Percentiles rank a stretch among this genome's conserved stretches.
These are phyloP conservation scores for Mucor ambiguus DNA, from an alignment of 371 early-diverging fungal species.

Conservation along the genomic window DNA sequence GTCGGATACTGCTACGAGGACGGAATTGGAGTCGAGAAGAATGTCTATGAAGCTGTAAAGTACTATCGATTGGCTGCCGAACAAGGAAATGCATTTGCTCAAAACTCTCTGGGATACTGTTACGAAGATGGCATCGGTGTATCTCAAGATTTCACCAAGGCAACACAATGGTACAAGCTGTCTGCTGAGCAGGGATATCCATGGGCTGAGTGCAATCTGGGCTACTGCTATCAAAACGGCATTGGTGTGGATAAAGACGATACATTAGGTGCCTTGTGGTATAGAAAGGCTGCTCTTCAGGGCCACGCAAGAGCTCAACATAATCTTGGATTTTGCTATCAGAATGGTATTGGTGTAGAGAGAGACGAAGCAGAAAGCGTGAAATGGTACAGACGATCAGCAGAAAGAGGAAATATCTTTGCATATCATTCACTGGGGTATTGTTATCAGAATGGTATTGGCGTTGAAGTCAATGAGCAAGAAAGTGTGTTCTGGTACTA, in stretches of 20 bases:
- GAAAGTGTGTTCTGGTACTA: conserved; percentile 79
- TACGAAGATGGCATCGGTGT: conserved; percentile 79
- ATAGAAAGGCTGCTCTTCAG: conserved; percentile 79
- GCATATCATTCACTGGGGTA: conserved; percentile 86
- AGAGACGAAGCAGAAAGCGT: conserved; percentile 65
- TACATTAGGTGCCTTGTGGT: conserved; percentile 76
- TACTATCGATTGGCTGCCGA: conserved; percentile 91
- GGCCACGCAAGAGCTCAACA: conserved; percentile 83
- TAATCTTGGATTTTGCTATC: conserved; percentile 86
- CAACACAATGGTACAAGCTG: conserved; percentile 70
- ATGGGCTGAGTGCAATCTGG: conserved; percentile 80
- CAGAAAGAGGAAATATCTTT: conserved; percentile 73
- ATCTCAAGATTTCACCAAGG: conserved; percentile 38
- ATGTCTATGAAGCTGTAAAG: conserved; percentile 77
- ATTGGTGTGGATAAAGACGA: conserved; percentile 80
- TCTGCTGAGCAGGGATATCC: conserved; percentile 65
- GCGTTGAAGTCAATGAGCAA: conserved; percentile 50
- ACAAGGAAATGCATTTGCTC: conserved; percentile 78
- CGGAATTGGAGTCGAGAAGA: conserved; percentile 86
- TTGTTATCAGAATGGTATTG: conserved; percentile 35
- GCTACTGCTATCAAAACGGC: conserved; percentile 92
- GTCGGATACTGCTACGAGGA: conserved; percentile 93
- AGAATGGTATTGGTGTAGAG: conserved; percentile 78
- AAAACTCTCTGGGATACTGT: conserved; percentile 78
- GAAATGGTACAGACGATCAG: conserved; percentile 69